These are phyloP conservation scores for Eucalyptus marginata DNA, from an alignment of 345 rosid species.

Conservation along the genomic window DNA sequence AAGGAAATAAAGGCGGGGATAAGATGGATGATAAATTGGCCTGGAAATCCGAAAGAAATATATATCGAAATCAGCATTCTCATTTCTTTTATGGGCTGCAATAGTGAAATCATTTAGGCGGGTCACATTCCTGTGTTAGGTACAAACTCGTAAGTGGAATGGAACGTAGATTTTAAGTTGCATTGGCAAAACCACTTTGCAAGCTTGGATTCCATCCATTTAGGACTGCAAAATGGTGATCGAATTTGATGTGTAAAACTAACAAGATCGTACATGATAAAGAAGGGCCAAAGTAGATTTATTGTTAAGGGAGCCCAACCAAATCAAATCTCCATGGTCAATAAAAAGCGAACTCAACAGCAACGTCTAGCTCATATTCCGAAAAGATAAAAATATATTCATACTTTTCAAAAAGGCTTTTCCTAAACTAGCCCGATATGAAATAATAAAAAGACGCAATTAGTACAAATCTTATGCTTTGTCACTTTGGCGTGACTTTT, in stretches of 20 bases:
- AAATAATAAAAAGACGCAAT: not conserved
- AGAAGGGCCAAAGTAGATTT: not conserved
- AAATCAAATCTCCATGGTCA: no score
- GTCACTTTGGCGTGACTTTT: not conserved
- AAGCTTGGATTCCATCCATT: not conserved
- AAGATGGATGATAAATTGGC: not conserved
- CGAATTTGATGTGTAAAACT: not conserved
- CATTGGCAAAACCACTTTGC: no score
- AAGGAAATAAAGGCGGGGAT: not conserved
- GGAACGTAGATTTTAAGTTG: no score
- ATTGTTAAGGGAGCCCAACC: no score
- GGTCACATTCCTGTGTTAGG: not conserved
- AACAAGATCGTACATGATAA: not conserved
- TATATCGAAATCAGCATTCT: not conserved
- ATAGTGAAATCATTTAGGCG: not conserved
- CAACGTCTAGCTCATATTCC: no score
- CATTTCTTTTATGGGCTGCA: not conserved
- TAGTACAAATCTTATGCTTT: not conserved
- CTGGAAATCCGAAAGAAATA: not conserved
- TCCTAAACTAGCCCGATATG: not conserved
- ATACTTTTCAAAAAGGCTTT: not conserved
- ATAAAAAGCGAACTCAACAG: not conserved
- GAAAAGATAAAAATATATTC: not conserved
- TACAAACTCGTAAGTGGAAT: not conserved
- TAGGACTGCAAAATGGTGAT: not conserved